Evolutionary conservation across 495 filamentous ascomycete genomes (phyloP).

Genomic region (Niebla homalea): DNA sequence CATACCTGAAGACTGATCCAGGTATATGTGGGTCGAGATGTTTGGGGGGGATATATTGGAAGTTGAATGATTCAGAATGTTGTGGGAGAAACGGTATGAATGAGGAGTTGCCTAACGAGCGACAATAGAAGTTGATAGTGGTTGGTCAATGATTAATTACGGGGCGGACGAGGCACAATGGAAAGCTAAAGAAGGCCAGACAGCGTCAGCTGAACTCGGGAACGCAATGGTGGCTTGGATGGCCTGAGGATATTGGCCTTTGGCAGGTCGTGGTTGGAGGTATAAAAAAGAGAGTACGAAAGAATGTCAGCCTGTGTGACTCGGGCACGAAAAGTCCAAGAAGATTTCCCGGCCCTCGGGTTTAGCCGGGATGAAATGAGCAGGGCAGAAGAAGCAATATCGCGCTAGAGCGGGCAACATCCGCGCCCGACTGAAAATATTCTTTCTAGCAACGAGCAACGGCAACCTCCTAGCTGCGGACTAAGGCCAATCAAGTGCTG

Average conservation of each 20-base stretch:
- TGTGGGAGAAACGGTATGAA: neutral
- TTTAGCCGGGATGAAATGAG: neutral
- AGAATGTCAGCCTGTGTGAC: neutral
- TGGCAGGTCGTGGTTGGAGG: slow-evolving; percentile 2
- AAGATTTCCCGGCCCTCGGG: neutral
- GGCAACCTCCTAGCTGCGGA: no score
- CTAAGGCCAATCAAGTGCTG: no score
- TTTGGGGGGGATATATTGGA: neutral
- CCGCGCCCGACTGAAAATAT: no score
- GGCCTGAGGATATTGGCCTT: neutral
- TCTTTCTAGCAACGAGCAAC: no score
- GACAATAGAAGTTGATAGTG: slow-evolving; percentile 1
- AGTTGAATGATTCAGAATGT: no score
- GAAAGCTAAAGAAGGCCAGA: neutral
- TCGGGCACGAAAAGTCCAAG: slow-evolving; percentile 1
- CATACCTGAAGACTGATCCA: no score
- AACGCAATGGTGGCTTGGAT: neutral
- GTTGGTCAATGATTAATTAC: slow-evolving; percentile 8
- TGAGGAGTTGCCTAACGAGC: slow-evolving; percentile 8
- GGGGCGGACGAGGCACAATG: neutral
- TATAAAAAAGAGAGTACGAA: neutral
- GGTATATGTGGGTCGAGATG: no score
- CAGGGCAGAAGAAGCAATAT: no score
- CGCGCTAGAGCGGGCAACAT: no score
- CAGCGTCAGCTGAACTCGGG: slow-evolving; percentile 1